These are phyloP conservation scores for Articulospora tetracladia DNA, from an alignment of 495 filamentous ascomycete species.

Conservation along the genomic window DNA sequence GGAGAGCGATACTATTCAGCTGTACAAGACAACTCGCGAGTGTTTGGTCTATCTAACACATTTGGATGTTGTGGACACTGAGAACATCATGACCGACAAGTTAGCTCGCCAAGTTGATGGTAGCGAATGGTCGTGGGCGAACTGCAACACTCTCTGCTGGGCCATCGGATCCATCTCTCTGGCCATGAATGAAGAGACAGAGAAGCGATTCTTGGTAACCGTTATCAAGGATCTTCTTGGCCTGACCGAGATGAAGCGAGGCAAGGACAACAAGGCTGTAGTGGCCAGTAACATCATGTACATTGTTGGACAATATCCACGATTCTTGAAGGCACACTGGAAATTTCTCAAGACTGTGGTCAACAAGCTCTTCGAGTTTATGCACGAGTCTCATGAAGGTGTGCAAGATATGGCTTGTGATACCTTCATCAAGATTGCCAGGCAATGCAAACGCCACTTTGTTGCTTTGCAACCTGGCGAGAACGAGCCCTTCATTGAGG, in stretches of 20 bases:
- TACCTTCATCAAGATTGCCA: constrained; percentile 99
- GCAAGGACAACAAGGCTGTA: constrained; percentile 98
- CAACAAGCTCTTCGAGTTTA: constrained; percentile 99
- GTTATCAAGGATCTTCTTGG: constrained; percentile 99
- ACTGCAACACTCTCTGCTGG: constrained; percentile 99
- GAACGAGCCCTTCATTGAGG: constrained; percentile 94
- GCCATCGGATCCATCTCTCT: constrained; percentile 98
- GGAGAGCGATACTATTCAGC: constrained; percentile 96
- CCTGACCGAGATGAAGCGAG: constrained; percentile 96
- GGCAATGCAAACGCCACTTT: constrained; percentile 96
- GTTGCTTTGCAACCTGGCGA: constrained; percentile 94
- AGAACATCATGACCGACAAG: constrained; percentile 99
- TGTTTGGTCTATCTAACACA: constrained; percentile 98
- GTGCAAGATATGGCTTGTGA: constrained; percentile 99
- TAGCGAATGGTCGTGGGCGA: constrained; percentile 96
- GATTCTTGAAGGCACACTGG: constrained; percentile 98
- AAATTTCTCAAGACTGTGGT: constrained; percentile 99
- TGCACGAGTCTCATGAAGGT: constrained; percentile 99
- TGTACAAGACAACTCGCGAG: constrained; percentile 98
- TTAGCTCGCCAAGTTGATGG: constrained; percentile 91
- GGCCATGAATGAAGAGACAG: constrained; percentile 98
- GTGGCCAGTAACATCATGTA: constrained; percentile 99
- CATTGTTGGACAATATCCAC: constrained; percentile 97
- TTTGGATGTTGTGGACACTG: constrained; percentile 94
- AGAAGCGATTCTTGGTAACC: constrained; percentile 96